Evolutionary conservation across 2,329 filamentous ascomycete genomes (phyloP).

Genomic region (Cryphonectria japonica): DNA sequence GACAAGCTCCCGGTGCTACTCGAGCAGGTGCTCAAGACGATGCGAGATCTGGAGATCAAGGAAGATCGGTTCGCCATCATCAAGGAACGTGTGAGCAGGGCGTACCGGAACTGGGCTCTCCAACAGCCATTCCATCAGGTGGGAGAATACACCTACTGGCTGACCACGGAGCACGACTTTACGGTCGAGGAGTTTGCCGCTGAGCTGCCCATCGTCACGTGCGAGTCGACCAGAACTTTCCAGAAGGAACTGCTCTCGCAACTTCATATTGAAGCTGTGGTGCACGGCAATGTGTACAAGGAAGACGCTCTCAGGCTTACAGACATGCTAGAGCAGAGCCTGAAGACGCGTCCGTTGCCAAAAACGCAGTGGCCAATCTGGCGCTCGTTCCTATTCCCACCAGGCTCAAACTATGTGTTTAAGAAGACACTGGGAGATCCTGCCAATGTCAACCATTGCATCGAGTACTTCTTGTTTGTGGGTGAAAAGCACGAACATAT

Average conservation of each 20-base stretch:
- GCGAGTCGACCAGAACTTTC: conserved; percentile 75
- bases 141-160: conserved; percentile 78
- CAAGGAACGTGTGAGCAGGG: conserved; percentile 79
- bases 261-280: conserved; percentile 83
- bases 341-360: conserved; percentile 76
- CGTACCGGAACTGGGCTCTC: conserved; percentile 84
- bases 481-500: conserved; percentile 70
- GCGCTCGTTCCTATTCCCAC: conserved; percentile 76
- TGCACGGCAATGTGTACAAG: conserved; percentile 92
- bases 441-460: conserved; percentile 85
- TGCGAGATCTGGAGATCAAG: conserved; percentile 82
- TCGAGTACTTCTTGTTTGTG: conserved; percentile 76
- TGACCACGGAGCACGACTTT: conserved; percentile 76
- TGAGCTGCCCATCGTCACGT: conserved; percentile 75
- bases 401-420: conserved; percentile 83
- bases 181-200: conserved; percentile 78
- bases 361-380: conserved; percentile 78
- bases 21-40: conserved; percentile 83
- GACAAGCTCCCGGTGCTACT: conserved; percentile 92
- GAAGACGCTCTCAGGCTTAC: conserved; percentile 88
- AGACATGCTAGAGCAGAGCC: conserved; percentile 75
- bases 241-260: conserved; percentile 81
- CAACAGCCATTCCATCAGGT: conserved; percentile 90
- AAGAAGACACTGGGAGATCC: conserved; percentile 80
- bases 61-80: conserved; percentile 90